These are phyloP conservation scores for Boletus pseudo-olivaceus DNA, from an alignment of 768 basidiomycete genomes.

Conservation along the genomic window DNA sequence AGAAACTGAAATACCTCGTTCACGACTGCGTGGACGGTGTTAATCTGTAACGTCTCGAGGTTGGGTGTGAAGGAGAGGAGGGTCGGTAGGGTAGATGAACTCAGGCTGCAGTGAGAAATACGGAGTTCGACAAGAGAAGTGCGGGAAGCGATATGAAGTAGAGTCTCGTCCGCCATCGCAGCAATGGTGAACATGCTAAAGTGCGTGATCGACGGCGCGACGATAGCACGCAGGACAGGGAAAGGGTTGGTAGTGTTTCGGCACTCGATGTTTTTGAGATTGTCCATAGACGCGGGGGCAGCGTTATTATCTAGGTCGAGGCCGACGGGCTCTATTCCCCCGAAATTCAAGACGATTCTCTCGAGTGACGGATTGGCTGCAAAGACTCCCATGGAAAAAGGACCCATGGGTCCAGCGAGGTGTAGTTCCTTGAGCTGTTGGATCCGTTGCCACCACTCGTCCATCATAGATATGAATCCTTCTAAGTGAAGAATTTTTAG, in stretches of 20 bases:
- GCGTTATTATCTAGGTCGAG: neutral
- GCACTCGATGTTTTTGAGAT: constrained; percentile 38
- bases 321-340: too few relatives aligned
- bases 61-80: constrained; percentile 34
- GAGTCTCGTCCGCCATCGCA: constrained; percentile 14
- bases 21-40: constrained; percentile 30
- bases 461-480: constrained; percentile 3
- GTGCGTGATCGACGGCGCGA: constrained; percentile 30
- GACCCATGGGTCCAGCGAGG: neutral
- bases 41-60: constrained; percentile 45
- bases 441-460: constrained; percentile 19
- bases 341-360: constrained; percentile 13
- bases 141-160: constrained; percentile 23
- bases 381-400: constrained; percentile 14
- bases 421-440: constrained; percentile 21
- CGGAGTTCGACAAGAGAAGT: constrained; percentile 40
- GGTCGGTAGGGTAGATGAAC: constrained; percentile 25
- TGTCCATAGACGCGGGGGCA: constrained; percentile 19
- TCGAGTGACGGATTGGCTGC: constrained; percentile 25
- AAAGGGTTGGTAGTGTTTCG: constrained; percentile 5
- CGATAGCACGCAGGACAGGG: constrained; percentile 18
- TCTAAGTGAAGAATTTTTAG: constrained; percentile 26
- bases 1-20: constrained; percentile 44
- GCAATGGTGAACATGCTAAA: constrained; percentile 16
- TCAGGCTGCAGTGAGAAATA: constrained; percentile 33